Evolutionary conservation across 129 eudicot genomes (phyloP).

Genomic region (Chrysanthemum lavandulifolium): DNA sequence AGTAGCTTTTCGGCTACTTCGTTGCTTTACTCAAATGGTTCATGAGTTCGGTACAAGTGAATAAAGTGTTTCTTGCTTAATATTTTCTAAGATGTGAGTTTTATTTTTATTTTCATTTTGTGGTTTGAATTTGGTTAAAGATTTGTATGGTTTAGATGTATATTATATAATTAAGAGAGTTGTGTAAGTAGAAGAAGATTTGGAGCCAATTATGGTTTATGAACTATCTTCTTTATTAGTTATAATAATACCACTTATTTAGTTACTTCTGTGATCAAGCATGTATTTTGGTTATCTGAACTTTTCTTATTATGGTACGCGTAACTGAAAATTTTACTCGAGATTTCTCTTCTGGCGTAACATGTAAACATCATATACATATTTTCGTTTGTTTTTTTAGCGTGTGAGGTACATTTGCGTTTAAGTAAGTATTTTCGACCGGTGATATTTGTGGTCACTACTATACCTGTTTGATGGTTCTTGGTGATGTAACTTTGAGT

Average conservation of each 20-base stretch:
- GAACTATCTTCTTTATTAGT: slow-evolving; percentile 4
- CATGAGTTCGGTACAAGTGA: slow-evolving; percentile 44
- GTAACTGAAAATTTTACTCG: no score
- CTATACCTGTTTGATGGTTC: no score
- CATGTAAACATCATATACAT: no score
- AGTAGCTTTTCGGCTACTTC: slow-evolving; percentile 79
- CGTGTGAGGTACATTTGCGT: no score
- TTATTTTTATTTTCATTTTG: slow-evolving; percentile 19
- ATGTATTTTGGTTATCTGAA: no score
- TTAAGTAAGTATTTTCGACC: background rate
- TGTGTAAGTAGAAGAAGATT: slow-evolving; percentile 30
- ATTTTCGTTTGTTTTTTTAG: no score
- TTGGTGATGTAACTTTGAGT: no score
- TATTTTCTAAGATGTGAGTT: slow-evolving; percentile 16
- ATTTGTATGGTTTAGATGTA: slow-evolving; percentile 26
- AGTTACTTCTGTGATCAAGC: no score
- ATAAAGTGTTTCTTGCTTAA: slow-evolving; percentile 21
- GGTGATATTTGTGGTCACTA: no score
- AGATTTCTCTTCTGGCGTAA: no score
- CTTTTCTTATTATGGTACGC: no score
- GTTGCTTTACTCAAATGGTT: slow-evolving; percentile 64
- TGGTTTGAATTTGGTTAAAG: slow-evolving; percentile 11
- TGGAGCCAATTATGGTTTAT: slow-evolving; percentile 36
- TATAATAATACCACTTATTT: slow-evolving; percentile 19
- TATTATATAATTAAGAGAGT: slow-evolving; percentile 31